Conservation (phyloP, 2,329 filamentous ascomycete genomes). For the Fusarium pseudograminearum region DNA sequence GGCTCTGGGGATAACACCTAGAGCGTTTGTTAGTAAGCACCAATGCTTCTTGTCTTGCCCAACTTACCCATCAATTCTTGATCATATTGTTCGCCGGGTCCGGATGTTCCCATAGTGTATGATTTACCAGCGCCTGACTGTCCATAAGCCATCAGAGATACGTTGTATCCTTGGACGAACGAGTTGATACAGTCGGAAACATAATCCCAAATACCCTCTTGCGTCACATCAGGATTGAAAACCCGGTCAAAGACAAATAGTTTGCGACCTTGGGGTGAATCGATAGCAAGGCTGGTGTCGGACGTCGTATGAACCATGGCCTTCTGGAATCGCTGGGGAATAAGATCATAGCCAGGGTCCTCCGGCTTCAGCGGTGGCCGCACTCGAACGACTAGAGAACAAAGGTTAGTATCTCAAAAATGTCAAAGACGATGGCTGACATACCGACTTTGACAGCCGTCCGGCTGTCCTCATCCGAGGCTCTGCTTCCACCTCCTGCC, state of each 20-base stretch:
- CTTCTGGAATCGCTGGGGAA: slow-evolving; percentile 93
- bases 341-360: slow-evolving; percentile 94
- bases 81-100: slow-evolving; percentile 80
- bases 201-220: slow-evolving; percentile 96
- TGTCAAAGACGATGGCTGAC: slow-evolving; percentile 55
- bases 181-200: slow-evolving; percentile 88
- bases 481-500: slow-evolving; percentile 79
- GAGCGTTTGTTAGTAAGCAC: slow-evolving; percentile 12
- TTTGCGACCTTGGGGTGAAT: slow-evolving; percentile 91
- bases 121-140: slow-evolving; percentile 98
- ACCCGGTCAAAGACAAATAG: slow-evolving; percentile 97
- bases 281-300: slow-evolving; percentile 85
- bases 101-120: slow-evolving; percentile 98
- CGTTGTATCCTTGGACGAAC: slow-evolving; percentile 97
- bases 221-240: slow-evolving; percentile 83
- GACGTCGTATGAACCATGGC: slow-evolving; percentile 92
- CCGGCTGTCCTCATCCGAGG: slow-evolving; percentile 89
- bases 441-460: slow-evolving; percentile 96
- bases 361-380: slow-evolving; percentile 84
- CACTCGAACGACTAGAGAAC: slow-evolving; percentile 83
- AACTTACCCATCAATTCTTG: slow-evolving; percentile 80
- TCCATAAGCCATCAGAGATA: slow-evolving; percentile 95
- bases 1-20: slow-evolving; percentile 95
- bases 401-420: slow-evolving; percentile 5
- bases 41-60: neutral